Base-by-base conservation (phyloP, 1,284 basidiomycete species). In the Ganoderma lingzhi region DNA sequence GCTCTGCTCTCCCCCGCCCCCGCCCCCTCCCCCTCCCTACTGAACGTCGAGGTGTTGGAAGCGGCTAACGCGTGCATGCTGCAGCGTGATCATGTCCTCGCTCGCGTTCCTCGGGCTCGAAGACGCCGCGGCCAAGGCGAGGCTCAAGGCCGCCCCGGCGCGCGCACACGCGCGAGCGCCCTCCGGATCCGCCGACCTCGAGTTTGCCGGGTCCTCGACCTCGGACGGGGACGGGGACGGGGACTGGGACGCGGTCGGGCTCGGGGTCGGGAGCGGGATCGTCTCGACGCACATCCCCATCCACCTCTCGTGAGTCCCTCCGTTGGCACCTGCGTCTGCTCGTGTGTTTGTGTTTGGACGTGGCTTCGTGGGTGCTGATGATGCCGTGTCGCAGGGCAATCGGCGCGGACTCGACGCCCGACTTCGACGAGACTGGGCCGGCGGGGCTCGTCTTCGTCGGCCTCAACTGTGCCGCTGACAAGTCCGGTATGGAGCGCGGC, bases 81-180 rank as follows among this genome's bases (percentile, higher is more conserved):
- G 9, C 45, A 71, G 70, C 51, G 70, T 69, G 42, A 60, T 71
- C 63, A 63, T 65, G 19, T 65, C 70, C 37, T 69, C 70, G 15
- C 65, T 65, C 58, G 62, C 70, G 8, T 39, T 67, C n/a, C 64
- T 71, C 67, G 55, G 59, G n/a, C 60, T 71, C 30, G 65, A 69
- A n/a, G 70, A 70, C 5, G 41, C 35, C 61, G 42, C 19, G 10
- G 17, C 23, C 30, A 19, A 64, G 30, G 9, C n/a, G 19, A 45
- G 19, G 41, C 10, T 37, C n/a, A 53, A 35, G 23, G 17, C 48
- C 14, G 30, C 53, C 15, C 32, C 53, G 14, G 1, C 30, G 53
- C 53, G 32, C 53, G 23, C 51, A 2, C 2, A 12, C n/a, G 4
- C n/a, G 6, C 6, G 15, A 6, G 15, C 15, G 14, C 9, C 1